Base-by-base conservation (phyloP, 208 protist genomes). In the Trypanosoma boissoni region DNA sequence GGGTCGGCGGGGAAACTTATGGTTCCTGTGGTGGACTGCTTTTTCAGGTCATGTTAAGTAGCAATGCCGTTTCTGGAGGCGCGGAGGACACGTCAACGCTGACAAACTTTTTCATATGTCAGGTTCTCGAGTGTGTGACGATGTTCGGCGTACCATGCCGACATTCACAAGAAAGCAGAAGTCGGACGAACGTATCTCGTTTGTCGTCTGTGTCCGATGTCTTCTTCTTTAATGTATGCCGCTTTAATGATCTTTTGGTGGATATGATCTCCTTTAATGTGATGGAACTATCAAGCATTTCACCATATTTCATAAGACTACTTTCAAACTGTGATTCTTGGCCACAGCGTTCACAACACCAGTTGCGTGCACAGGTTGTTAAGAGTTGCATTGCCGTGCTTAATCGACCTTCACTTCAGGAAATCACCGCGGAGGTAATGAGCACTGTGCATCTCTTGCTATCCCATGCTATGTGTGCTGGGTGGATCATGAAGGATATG, bases 201-300 rank as follows among this genome's bases (percentile, higher is more conserved):
- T 18, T 16, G 10, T 7, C 16, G 16, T 60, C 46, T 16, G 27
- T 41, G n/a, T 64, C 49, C 4, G 83, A 90, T 34, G 75, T 89
- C 3, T 87, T 94, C 32, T 61, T 88, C 37, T 91, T 82, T 61
- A 94, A 94, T 67, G 59, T 91, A 9, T 83, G 70, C 29, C 75
- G 76, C 51, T 91, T 94, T 42, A 88, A 81, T 6, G 77, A 86
- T 51, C 54, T 94, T 8, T 64, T 94, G 7, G 78, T 89, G 29
- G 83, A 94, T 63, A 72, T 94, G 72, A 50, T 94, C 2, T 83
- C 83, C 20, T 87, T 89, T 60, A 81, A 87, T 60, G 76, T 91
- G n/a, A 74, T 94, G 43, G 74, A 86, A n/a, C 64, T 94, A 9
- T 64, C 71, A 10, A 74, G 64, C 37, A 64, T 77, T 18, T 76